These are phyloP conservation scores for Backusella liffmaniae DNA, from an alignment of 192 early-diverging fungal genomes.

Conservation along the genomic window DNA sequence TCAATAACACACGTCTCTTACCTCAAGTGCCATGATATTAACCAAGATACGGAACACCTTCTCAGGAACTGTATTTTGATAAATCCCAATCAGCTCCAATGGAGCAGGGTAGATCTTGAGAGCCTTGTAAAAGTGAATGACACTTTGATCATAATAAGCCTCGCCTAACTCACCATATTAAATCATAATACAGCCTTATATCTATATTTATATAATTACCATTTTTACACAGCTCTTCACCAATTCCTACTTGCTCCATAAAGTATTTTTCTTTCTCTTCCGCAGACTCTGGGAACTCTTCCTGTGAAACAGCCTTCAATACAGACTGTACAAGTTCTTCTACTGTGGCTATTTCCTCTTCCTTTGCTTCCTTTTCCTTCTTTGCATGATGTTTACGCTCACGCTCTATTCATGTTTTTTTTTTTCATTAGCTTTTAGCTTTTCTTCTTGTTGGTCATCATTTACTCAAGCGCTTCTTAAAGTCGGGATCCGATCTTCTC, in stretches of 20 bases:
- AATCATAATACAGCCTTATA: neutral
- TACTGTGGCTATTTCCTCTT: slow-evolving; percentile 35
- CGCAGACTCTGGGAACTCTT: slow-evolving; percentile 71
- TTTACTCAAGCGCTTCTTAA: slow-evolving; percentile 80
- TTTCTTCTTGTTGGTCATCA: neutral
- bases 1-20: slow-evolving; percentile 18
- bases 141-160: slow-evolving; percentile 69
- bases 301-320: slow-evolving; percentile 59
- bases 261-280: slow-evolving; percentile 91
- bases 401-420: slow-evolving; percentile 36
- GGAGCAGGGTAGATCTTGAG: slow-evolving; percentile 95
- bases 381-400: slow-evolving; percentile 67
- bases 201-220: slow-evolving; percentile 45
- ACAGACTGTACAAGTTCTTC: slow-evolving; percentile 54
- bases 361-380: slow-evolving; percentile 44
- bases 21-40: slow-evolving; percentile 87
- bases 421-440: neutral
- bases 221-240: slow-evolving; percentile 73
- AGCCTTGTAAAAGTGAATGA: slow-evolving; percentile 86
- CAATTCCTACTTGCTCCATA: slow-evolving; percentile 82
- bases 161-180: slow-evolving; percentile 35
- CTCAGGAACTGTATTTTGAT: slow-evolving; percentile 90
- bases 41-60: slow-evolving; percentile 87
- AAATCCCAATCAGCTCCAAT: slow-evolving; percentile 90
- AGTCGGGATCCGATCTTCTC: slow-evolving; percentile 81